A percentile compares a stretch with the other conserved stretches of the same genome.
Evolutionary conservation across 495 filamentous ascomycete genomes (phyloP).

Genomic region (Aspergillus carlsbadensis): DNA sequence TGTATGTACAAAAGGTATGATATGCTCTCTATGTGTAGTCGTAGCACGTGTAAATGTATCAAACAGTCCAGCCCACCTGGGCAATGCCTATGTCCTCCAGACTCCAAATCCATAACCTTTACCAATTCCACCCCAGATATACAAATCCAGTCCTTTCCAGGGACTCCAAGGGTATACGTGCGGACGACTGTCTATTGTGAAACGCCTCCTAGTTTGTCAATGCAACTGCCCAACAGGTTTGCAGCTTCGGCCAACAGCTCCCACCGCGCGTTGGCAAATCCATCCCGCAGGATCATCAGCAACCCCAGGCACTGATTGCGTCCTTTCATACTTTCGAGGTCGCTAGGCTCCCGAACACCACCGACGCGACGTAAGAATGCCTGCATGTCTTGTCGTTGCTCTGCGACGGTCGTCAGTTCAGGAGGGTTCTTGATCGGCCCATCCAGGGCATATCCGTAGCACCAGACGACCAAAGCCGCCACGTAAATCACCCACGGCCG

Average conservation of each 20-base stretch:
- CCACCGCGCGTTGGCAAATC: conserved; percentile 83
- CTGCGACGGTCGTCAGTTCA: conserved; percentile 54
- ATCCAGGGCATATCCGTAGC: conserved; percentile 89
- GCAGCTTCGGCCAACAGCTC: conserved; percentile 87
- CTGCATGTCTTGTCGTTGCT: conserved; percentile 76
- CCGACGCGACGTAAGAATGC: conserved; percentile 72
- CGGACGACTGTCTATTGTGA: background rate
- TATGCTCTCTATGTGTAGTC: background rate
- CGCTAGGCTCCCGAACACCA: conserved; percentile 74
- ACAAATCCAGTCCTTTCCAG: conserved; percentile 11
- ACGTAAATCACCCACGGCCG: conserved; percentile 98
- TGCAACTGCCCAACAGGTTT: conserved; percentile 75
- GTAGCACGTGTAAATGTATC: background rate
- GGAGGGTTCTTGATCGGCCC: conserved; percentile 61
- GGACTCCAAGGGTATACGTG: conserved; percentile 2
- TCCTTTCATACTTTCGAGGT: conserved; percentile 70
- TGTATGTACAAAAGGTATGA: background rate
- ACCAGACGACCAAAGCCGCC: conserved; percentile 89
- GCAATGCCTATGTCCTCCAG: background rate
- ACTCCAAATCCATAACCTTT: background rate
- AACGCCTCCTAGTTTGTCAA: conserved; percentile 51
- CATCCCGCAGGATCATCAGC: conserved; percentile 76
- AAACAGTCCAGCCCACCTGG: background rate
- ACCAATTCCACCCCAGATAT: conserved; percentile 6
- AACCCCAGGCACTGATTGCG: conserved; percentile 83